Base-by-base conservation (phyloP, 306 rosid genomes). In the Quercus variabilis region DNA sequence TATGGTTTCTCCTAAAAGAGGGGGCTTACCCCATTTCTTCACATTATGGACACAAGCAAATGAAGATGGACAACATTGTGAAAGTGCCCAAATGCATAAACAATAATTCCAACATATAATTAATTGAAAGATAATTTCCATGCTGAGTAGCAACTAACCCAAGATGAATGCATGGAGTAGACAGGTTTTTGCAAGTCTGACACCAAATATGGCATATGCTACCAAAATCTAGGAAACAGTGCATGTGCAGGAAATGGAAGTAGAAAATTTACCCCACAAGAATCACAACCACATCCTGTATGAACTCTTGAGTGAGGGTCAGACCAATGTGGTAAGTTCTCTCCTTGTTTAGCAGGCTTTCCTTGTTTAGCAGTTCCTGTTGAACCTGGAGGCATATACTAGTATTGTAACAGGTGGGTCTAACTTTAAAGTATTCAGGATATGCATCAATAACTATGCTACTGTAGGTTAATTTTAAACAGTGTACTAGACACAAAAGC, bases 211-310 rank as follows among this genome's bases (percentile, higher is more conserved):
- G 69, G 9, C n/a, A 41, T 41, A 26, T 26, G 9, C 25, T 67
- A 76, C 75, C 38, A 28, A 73, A 74, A 69, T 72, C 75, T 60
- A 52, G 52, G 21, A 33, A 72, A 20, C 26, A 79, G 58, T 6
- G 55, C 35, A 20, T 25, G 25, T 57, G 64, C 68, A 77, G 35
- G 72, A 78, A 81, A 75, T 77, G 31, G 30, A 28, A 56, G 73
- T 58, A 73, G 79, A 79, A 77, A 43, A 73, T 60, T 85, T 89
- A 94, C 97, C 97, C 98, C 97, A 18, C 98, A 94, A 83, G 74
- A 88, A 83, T 94, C 98, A 70, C 98, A 92, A 31, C 98, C 97
- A 85, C 65, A 80, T 62, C 28, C 74, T 23, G 17, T 0, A 78
- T 94, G 98, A 84, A 83, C 87, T 31, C 76, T 82, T 69, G 79